phyloP scores from a whole-genome alignment of 2,329 filamentous ascomycete genomes.

The Paecilomyces variotii region DNA sequence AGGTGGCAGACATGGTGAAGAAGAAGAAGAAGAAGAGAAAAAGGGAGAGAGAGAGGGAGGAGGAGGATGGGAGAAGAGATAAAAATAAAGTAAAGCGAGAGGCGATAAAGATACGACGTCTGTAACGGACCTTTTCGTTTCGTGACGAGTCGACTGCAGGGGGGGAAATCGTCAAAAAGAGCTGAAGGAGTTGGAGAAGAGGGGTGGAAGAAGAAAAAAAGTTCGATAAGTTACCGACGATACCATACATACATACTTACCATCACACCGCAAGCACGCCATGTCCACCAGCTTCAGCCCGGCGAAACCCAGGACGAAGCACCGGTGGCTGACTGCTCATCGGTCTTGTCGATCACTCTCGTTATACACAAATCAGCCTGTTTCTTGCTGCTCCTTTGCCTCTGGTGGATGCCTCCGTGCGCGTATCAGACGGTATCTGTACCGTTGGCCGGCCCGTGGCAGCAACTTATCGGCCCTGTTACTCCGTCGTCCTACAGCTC shows the following conservation, averaged over 20 bases:
- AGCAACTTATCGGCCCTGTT: neutral
- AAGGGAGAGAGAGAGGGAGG: conserved; percentile 7
- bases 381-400: neutral
- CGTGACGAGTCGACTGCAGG: neutral
- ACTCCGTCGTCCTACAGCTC: neutral
- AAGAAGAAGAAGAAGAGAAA: conserved; percentile 7
- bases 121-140: neutral
- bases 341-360: neutral
- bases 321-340: neutral
- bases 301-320: neutral
- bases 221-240: conserved; percentile 3
- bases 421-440: neutral
- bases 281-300: neutral
- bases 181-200: conserved; percentile 2
- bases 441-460: neutral
- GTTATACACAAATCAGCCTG: neutral
- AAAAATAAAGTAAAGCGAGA: conserved; percentile 17
- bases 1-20: conserved; percentile 32
- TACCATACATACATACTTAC: neutral
- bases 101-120: conserved; percentile 11
- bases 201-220: conserved; percentile 7
- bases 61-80: conserved; percentile 8
- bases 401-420: neutral
- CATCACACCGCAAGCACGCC: neutral
- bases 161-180: neutral